Conservation (phyloP, 306 rosid genomes). For the Inga laurina region DNA sequence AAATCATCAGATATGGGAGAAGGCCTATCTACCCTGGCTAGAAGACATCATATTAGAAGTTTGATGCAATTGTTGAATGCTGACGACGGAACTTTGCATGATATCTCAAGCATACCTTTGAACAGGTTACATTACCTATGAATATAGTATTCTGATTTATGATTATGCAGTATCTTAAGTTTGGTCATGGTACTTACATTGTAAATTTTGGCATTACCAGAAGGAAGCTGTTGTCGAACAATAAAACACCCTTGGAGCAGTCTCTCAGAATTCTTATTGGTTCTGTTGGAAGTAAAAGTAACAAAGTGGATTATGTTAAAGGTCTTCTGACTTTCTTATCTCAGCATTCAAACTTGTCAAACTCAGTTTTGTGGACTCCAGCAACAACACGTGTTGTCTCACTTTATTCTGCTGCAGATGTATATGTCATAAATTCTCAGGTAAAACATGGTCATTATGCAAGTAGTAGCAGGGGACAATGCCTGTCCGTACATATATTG, state of each 20-base stretch:
- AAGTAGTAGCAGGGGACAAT: not conserved
- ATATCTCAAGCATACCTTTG: constrained; percentile 31
- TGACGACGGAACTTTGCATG: constrained; percentile 37
- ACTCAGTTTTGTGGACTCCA: constrained; percentile 83
- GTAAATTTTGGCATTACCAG: constrained; percentile 33
- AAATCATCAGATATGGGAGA: constrained; percentile 34
- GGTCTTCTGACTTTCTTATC: constrained; percentile 55
- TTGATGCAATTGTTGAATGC: constrained; percentile 51
- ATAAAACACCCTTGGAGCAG: constrained; percentile 34
- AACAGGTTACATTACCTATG: constrained; percentile 40
- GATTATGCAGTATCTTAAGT: constrained; percentile 31
- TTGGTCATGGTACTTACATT: constrained; percentile 41
- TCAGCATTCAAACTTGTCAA: constrained; percentile 73
- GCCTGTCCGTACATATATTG: not conserved
- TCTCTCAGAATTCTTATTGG: constrained; percentile 71
- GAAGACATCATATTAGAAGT: constrained; percentile 60
- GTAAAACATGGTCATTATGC: constrained; percentile 41
- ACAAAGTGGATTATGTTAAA: constrained; percentile 78
- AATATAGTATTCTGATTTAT: constrained; percentile 14
- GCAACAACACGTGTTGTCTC: constrained; percentile 80
- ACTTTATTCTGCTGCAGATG: constrained; percentile 92
- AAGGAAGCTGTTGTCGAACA: constrained; percentile 42
- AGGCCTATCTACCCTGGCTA: constrained; percentile 44
- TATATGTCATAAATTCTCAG: constrained; percentile 90
- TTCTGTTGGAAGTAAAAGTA: constrained; percentile 96